Percentiles rank a stretch among this genome's conserved stretches.
Evolutionary conservation across 306 rosid genomes (phyloP).

Genomic region (Prunus armeniaca): DNA sequence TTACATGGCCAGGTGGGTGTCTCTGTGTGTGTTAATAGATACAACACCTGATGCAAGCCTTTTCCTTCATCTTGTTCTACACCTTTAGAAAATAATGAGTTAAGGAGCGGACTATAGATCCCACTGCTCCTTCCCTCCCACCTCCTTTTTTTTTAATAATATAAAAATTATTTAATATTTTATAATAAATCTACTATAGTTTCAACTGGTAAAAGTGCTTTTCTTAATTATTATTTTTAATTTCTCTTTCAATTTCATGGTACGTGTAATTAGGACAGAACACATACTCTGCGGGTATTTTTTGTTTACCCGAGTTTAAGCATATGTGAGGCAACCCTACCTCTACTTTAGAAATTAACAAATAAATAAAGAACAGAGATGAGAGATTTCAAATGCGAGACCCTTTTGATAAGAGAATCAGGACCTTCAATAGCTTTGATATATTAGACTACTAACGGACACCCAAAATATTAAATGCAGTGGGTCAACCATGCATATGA

Average conservation of each 20-base stretch:
- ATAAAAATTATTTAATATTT: too few relatives aligned
- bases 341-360: background rate
- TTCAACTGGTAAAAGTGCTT: too few relatives aligned
- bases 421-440: background rate
- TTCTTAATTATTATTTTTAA: too few relatives aligned
- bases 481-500: background rate
- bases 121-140: too few relatives aligned
- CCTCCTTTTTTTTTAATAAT: too few relatives aligned
- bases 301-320: too few relatives aligned
- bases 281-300: too few relatives aligned
- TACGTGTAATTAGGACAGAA: too few relatives aligned
- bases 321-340: too few relatives aligned
- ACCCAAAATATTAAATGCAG: background rate
- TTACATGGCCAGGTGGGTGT: conserved; percentile 90
- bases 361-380: background rate
- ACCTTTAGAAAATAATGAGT: background rate
- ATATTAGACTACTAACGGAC: background rate
- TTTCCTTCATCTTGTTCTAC: background rate
- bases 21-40: conserved; percentile 10
- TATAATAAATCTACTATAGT: too few relatives aligned
- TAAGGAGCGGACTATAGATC: background rate
- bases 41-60: background rate
- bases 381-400: too few relatives aligned
- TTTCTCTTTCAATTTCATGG: too few relatives aligned
- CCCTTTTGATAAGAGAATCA: background rate